Evolutionary conservation across 495 filamentous ascomycete species (phyloP), one percentile per base, ranked within the genome.

Genomic region (Daldinia concentrica): DNA sequence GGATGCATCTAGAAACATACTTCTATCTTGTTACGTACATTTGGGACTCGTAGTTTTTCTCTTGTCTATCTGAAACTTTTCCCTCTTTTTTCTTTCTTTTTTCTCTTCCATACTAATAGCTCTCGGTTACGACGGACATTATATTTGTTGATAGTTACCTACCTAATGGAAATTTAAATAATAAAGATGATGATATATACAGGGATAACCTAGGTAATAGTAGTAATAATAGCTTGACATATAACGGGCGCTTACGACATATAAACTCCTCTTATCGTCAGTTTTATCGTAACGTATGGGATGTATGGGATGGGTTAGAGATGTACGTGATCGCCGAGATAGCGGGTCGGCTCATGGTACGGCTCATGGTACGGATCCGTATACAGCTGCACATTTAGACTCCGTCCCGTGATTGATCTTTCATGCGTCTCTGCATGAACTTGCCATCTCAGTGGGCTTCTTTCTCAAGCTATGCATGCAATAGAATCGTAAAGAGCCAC

Each of bases 341-440:
- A 43, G 9, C 52, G 41, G 59, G 27, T 57, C 60, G 70, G 62
- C 36, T 73, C 34, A 52, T 34, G 32, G 45, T 14, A 36, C 32
- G n/a, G n/a, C n/a, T n/a, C n/a, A n/a, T n/a, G n/a, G 11, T 34
- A 34, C 34, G 34, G 12, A 36, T 5, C 34, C 12, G 34, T 56
- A 66, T 62, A 43, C 37, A 51, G 57, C 45, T 39, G 27, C 37
- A 60, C 57, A 60, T 62, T 32, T 61, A 50, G 55, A 30, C 41
- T 41, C 34, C 15, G 58, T 73, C 71, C 71, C 71, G 71, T 73
- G 71, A 73, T 69, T 59, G 37, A 69, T 63, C 36, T 48, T 66
- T 55, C 34, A 73, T 73, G 71, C 71, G 48, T 60, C 62, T 66
- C 27, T 63, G 71, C 71, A 73, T 66, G 61, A 63, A 62, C 19